Conservation (phyloP, 345 rosid genomes). For the Bruguiera sexangula region DNA sequence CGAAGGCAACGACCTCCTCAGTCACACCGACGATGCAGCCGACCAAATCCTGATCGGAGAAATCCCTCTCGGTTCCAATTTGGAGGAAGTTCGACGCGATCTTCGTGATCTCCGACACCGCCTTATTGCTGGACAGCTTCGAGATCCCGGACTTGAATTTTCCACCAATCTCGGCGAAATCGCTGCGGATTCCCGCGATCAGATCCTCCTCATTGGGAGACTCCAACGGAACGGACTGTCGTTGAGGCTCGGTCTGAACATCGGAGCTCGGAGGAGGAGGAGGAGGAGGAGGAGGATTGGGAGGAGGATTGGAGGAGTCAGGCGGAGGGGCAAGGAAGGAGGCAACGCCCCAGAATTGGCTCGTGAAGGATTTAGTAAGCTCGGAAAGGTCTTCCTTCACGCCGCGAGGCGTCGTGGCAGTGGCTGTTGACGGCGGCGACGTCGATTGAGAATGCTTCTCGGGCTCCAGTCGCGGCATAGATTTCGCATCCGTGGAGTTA, state of each 20-base stretch:
- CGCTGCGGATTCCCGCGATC: constrained; percentile 59
- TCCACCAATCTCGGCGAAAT: constrained; percentile 69
- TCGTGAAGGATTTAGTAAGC: constrained; percentile 68
- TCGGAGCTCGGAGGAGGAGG: constrained; percentile 10
- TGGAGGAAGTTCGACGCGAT: constrained; percentile 55
- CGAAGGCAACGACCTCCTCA: constrained; percentile 77
- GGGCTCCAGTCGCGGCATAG: neutral
- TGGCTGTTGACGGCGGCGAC: constrained; percentile 21
- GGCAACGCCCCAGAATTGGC: constrained; percentile 88
- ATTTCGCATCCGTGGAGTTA: neutral
- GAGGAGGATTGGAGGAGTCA: neutral
- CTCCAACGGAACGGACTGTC: constrained; percentile 24
- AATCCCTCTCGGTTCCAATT: constrained; percentile 42
- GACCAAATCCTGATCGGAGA: constrained; percentile 39
- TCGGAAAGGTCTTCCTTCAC: constrained; percentile 85
- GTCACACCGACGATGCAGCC: constrained; percentile 64
- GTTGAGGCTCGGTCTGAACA: constrained; percentile 9
- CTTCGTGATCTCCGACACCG: constrained; percentile 66
- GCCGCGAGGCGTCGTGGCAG: constrained; percentile 48
- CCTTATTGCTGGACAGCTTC: constrained; percentile 52
- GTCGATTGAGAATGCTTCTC: constrained; percentile 15
- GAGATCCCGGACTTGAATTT: constrained; percentile 64
- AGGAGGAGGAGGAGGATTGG: neutral
- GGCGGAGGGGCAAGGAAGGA: constrained; percentile 92
- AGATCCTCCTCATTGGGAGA: constrained; percentile 31